Conservation (phyloP, 352 stramenopile genomes). For the Salisapilia sapeloensis region DNA sequence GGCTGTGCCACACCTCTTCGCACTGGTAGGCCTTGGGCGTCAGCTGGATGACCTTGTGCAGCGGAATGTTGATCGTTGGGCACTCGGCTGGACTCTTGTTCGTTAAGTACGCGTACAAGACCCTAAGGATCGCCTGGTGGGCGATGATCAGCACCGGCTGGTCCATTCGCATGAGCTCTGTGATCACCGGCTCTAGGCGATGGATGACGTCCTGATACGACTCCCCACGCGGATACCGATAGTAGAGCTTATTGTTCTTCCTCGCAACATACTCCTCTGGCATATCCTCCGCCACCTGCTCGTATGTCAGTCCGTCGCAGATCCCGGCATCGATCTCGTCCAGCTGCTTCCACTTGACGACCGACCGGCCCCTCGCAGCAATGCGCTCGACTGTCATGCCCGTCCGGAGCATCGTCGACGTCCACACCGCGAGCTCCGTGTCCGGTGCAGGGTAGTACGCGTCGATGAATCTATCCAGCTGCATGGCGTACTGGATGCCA, state of each 20-base stretch:
- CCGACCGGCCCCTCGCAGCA: slow-evolving; percentile 20
- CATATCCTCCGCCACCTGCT: slow-evolving; percentile 91
- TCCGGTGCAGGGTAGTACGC: slow-evolving; percentile 66
- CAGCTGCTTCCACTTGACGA: slow-evolving; percentile 84
- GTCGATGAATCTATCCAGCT: slow-evolving; percentile 87
- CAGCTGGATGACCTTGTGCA: slow-evolving; percentile 93
- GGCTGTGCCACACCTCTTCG: slow-evolving; percentile 86
- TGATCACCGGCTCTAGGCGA: slow-evolving; percentile 92
- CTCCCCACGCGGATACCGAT: slow-evolving; percentile 85
- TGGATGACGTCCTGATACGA: slow-evolving; percentile 97
- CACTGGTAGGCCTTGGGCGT: slow-evolving; percentile 89
- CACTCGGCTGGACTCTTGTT: slow-evolving; percentile 85
- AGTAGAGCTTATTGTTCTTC: slow-evolving; percentile 83
- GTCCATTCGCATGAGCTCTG: slow-evolving; percentile 92
- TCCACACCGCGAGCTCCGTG: slow-evolving; percentile 88
- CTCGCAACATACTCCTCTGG: slow-evolving; percentile 88
- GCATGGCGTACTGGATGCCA: slow-evolving; percentile 87
- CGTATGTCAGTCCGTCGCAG: slow-evolving; percentile 95
- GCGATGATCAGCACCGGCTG: slow-evolving; percentile 87
- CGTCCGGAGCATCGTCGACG: slow-evolving; percentile 90
- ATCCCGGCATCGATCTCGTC: slow-evolving; percentile 95
- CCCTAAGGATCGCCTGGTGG: slow-evolving; percentile 91
- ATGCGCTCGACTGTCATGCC: slow-evolving; percentile 91
- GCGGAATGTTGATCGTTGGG: slow-evolving; percentile 84
- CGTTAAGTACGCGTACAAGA: slow-evolving; percentile 94